Base-by-base conservation (phyloP, 148 eudicot species). In the Persicaria maculosa region DNA sequence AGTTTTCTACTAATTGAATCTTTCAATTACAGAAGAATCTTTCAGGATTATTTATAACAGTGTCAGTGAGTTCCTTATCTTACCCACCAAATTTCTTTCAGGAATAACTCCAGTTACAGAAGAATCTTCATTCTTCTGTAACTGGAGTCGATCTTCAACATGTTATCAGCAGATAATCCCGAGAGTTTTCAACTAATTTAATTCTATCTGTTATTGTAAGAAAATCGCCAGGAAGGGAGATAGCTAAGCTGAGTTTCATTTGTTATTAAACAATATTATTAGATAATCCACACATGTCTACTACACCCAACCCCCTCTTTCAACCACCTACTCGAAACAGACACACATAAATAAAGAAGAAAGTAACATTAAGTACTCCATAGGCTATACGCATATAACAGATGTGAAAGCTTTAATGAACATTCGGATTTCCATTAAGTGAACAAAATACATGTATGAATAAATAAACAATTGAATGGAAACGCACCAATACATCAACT, bases 401-500 rank as follows among this genome's bases (percentile, higher is more conserved):
- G 10, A 65, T 5, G 46, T 14, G 70, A 65, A 43, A 6, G 70
- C 46, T 10, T 17, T 17, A 43, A 43, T 9, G 7, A 57, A 19
- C 62, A 57, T 19, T 57, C 17, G 62, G 2, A 57, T 17, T 57
- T 52, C 31, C 31, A 57, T 19, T n/a, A 57, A 65, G 1, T 43
- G 45, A 14, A 16, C 14, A 65, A 12, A 14, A 14, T 65, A 65
- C 4, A 59, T 59, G 22, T 22, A 25, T 65, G 46, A 22, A 4
- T 12, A 40, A 65, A 65, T 4, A 11, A 4, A 40, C 6, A 67
- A 65, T 2, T 57, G 72, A n/a, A 47, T 67, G 70, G 64, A 54
- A 44, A 85, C 98, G 85, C 75, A 94, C 98, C 97, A 94, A 81
- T 65, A 91, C 98, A 86, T 94, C 97, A 75, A 91, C 91, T 43